phyloP scores from a whole-genome alignment of 1,139 yeast species.

The Meyerozyma smithsonii region DNA sequence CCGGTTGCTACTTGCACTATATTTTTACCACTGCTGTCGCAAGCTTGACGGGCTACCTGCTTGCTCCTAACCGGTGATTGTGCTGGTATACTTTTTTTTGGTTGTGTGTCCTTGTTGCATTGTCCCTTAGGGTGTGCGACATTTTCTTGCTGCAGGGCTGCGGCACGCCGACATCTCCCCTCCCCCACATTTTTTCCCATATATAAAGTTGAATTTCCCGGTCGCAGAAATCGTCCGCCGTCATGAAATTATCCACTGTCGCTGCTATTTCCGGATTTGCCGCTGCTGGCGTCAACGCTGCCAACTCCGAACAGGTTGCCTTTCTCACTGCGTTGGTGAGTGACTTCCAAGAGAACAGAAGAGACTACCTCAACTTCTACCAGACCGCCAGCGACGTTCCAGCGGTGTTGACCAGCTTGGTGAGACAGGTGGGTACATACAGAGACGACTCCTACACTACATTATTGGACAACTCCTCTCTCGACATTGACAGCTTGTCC shows the following conservation, averaged over 20 bases:
- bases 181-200: background rate
- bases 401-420: conserved; percentile 30
- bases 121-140: background rate
- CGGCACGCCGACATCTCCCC: conserved; percentile 1
- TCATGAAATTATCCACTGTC: conserved; percentile 17
- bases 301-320: conserved; percentile 24
- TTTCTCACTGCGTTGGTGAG: conserved; percentile 39
- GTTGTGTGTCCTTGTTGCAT: background rate
- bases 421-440: conserved; percentile 34
- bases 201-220: conserved; percentile 1
- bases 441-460: conserved; percentile 39
- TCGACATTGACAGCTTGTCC: conserved; percentile 22
- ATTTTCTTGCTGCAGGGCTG: background rate
- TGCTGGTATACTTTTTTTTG: background rate
- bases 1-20: too few relatives aligned
- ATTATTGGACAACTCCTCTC: conserved; percentile 22
- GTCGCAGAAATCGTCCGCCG: conserved; percentile 2
- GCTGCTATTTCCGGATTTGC: conserved; percentile 10
- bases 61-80: too few relatives aligned
- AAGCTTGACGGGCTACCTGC: too few relatives aligned
- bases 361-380: conserved; percentile 25
- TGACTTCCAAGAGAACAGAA: conserved; percentile 25
- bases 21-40: too few relatives aligned
- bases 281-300: conserved; percentile 21
- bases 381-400: conserved; percentile 34